phyloP scores from a whole-genome alignment of 768 basidiomycete species.

The Pleurotus salmoneostramineus region DNA sequence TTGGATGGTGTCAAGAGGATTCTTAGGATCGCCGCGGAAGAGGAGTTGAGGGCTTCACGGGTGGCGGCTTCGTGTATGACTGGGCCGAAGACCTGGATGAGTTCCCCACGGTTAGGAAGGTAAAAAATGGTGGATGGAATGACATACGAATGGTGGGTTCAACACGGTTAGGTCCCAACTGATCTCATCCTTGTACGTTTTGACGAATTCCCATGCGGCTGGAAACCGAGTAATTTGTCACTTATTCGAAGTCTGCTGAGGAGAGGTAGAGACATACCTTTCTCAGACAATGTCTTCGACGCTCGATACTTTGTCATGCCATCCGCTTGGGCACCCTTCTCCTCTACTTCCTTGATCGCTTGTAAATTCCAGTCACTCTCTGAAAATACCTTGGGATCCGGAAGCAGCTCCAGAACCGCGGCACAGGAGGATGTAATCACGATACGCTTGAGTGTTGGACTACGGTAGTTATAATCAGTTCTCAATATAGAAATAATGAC shows the following conservation, averaged over 20 bases:
- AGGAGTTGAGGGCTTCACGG: constrained; percentile 33
- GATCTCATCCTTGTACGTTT: constrained; percentile 36
- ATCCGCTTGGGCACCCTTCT: constrained; percentile 42
- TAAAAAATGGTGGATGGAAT: neutral
- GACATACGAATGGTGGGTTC: constrained; percentile 49
- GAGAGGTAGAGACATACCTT: constrained; percentile 24
- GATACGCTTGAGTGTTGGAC: constrained; percentile 55
- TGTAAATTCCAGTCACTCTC: constrained; percentile 63
- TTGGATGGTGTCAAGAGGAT: constrained; percentile 14
- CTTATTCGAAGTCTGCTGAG: neutral
- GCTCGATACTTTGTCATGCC: constrained; percentile 47
- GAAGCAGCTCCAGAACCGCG: constrained; percentile 30
- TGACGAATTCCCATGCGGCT: constrained; percentile 42
- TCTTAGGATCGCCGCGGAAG: constrained; percentile 26
- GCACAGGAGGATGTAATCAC: constrained; percentile 66
- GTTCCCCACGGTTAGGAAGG: neutral
- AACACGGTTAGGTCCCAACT: constrained; percentile 50
- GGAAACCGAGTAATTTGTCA: too few relatives aligned
- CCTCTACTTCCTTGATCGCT: constrained; percentile 37
- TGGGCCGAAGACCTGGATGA: constrained; percentile 32
- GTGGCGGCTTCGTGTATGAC: constrained; percentile 34
- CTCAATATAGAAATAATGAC: neutral
- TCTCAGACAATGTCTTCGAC: constrained; percentile 65
- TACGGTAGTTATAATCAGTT: constrained; percentile 7
- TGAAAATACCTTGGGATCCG: constrained; percentile 27